phyloP scores from a whole-genome alignment of 2,329 filamentous ascomycete species.

The Xylariaceae sp. region DNA sequence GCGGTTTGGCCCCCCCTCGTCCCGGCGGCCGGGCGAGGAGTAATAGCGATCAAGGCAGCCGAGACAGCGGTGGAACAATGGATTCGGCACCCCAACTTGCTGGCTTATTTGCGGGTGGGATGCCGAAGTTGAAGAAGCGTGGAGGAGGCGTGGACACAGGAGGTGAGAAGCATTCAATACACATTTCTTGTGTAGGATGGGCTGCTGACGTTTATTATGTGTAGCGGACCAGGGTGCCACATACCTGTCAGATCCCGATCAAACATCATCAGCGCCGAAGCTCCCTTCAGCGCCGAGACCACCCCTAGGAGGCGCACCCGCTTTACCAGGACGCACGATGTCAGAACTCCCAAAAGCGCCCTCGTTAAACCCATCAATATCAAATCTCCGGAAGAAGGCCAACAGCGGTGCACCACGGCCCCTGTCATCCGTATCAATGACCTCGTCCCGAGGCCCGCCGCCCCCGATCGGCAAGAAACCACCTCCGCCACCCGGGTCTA shows the following conservation, averaged over 20 bases:
- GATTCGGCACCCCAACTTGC: constrained; percentile 79
- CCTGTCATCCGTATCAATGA: constrained; percentile 63
- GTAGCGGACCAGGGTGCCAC: constrained; percentile 70
- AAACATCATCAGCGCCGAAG: constrained; percentile 55
- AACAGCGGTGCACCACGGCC: constrained; percentile 59
- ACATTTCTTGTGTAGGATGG: not conserved
- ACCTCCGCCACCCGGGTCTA: constrained; percentile 64
- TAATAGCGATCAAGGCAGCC: constrained; percentile 75
- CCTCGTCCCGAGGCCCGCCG: constrained; percentile 71
- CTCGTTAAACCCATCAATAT: constrained; percentile 50
- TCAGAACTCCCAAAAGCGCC: constrained; percentile 32
- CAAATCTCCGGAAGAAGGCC: constrained; percentile 65
- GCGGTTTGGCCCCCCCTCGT: constrained; percentile 72
- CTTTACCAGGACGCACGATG: constrained; percentile 61
- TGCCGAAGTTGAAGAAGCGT: constrained; percentile 91
- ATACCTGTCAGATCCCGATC: constrained; percentile 82
- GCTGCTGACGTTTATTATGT: constrained; percentile 28
- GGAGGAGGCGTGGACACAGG: constrained; percentile 81
- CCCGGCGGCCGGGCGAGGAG: constrained; percentile 76
- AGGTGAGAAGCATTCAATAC: constrained; percentile 46
- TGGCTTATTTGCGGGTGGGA: constrained; percentile 89
- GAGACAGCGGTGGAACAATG: constrained; percentile 48
- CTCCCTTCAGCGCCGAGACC: constrained; percentile 64
- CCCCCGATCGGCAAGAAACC: constrained; percentile 80
- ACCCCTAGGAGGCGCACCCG: constrained; percentile 64